Evolutionary conservation across 106 monocot genomes (phyloP), one percentile per base, ranked within the genome.

Genomic region (Apostasia shenzhenica): DNA sequence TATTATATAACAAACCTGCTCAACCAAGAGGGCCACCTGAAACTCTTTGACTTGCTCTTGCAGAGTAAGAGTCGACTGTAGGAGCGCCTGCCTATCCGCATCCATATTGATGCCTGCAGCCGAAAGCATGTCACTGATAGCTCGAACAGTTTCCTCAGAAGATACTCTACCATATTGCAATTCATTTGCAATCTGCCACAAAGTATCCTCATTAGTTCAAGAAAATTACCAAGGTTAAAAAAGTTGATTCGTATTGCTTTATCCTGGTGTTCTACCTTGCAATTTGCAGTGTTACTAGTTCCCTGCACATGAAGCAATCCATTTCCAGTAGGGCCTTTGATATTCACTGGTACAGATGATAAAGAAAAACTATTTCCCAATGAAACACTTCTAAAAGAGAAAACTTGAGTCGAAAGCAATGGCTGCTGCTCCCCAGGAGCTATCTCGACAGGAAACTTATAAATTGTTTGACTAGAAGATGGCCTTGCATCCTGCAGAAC

Each of bases 101-200:
- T 93, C 90, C 66, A 99, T 68, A 69, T 76, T 79, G 52, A 99
- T 78, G 44, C 99, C 92, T 45, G 89, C 90, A 67, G 87, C 79
- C 45, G 81, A 90, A 61, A 99, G 87, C 92, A 99, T 90, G 73
- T 99, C 99, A 65, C 88, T 82, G 53, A 99, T 90, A 44, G 92
- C 99, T 67, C 90, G 86, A 48, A 99, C 89, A 67, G 93, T 62
- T 59, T 99, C 99, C 63, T 62, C 54, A 6, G 99, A 72, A 70
- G 92, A 85, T 52, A 99, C 89, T 77, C 73, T 84, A 39, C 92
- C 99, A 77, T 81, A 81, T 48, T 78, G 81, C n/a, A 73, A 74
- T 11, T 82, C 81, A 47, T 71, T 68, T 12, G 67, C 60, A 73
- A 57, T 53, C 86, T 91, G 77, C 26, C 49, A 72, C 2, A 54